These are phyloP conservation scores for Neurospora cerealis DNA, from an alignment of 495 filamentous ascomycete genomes.

Conservation along the genomic window DNA sequence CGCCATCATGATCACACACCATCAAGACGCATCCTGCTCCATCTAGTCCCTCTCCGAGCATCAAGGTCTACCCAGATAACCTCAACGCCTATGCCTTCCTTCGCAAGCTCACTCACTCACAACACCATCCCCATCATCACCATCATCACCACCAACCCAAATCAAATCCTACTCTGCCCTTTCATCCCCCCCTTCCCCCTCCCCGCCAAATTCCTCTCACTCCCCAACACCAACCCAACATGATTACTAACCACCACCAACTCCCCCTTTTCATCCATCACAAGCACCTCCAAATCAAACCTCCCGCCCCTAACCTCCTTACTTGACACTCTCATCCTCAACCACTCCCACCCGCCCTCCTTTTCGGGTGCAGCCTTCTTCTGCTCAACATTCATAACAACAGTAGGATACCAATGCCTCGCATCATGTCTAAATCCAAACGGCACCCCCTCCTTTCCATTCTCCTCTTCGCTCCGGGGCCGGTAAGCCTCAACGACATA, in stretches of 20 bases:
- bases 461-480: too few relatives aligned
- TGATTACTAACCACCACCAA: constrained; percentile 55
- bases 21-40: background rate
- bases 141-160: too few relatives aligned
- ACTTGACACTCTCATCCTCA: constrained; percentile 46
- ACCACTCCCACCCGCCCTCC: constrained; percentile 50
- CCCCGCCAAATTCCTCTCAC: constrained; percentile 21
- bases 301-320: constrained; percentile 53
- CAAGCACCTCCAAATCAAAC: constrained; percentile 53
- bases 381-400: constrained; percentile 58
- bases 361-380: constrained; percentile 48
- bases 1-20: background rate
- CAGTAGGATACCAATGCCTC: constrained; percentile 66
- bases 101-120: background rate
- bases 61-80: background rate
- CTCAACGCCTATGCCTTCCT: background rate
- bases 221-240: constrained; percentile 46
- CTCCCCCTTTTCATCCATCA: constrained; percentile 47
- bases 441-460: too few relatives aligned
- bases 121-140: background rate
- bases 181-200: constrained; percentile 3
- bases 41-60: background rate
- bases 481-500: constrained; percentile 18
- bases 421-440: constrained; percentile 7
- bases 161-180: constrained; percentile 1